Percentiles rank a stretch among this genome's conserved stretches.
These are phyloP conservation scores for Medicago arabica DNA, from an alignment of 306 rosid genomes.

Conservation along the genomic window DNA sequence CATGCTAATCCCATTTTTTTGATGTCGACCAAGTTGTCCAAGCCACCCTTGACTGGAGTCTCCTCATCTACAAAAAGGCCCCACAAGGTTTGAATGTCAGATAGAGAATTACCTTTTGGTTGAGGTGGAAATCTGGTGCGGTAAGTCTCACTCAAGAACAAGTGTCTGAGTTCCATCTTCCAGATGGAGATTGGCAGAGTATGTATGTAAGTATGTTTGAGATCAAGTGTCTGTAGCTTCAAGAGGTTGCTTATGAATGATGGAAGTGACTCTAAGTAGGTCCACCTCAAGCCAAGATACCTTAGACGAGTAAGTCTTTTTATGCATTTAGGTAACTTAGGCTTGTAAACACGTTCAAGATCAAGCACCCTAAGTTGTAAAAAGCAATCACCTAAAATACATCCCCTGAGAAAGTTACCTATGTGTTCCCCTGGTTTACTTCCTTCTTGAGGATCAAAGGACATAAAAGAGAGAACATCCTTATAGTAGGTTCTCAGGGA, in stretches of 20 bases:
- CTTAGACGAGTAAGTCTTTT: conserved; percentile 37
- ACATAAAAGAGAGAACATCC: conserved; percentile 26
- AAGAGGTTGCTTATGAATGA: conserved; percentile 35
- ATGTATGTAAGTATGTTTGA: conserved; percentile 47
- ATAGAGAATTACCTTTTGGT: background rate
- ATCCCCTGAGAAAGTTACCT: conserved; percentile 2
- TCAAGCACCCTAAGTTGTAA: conserved; percentile 42
- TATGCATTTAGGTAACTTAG: conserved; percentile 43
- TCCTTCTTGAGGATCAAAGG: conserved; percentile 46
- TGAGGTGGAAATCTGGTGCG: conserved; percentile 32
- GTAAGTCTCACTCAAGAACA: conserved; percentile 40
- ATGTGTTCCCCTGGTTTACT: conserved; percentile 43
- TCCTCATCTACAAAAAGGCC: conserved; percentile 48
- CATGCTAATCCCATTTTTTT: conserved; percentile 48
- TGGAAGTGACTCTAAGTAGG: conserved; percentile 47
- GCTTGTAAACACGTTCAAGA: conserved; percentile 50
- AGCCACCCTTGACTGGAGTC: conserved; percentile 31
- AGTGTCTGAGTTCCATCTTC: conserved; percentile 46
- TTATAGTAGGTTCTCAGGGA: background rate
- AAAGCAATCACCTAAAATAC: conserved; percentile 21
- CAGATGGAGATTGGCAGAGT: conserved; percentile 44
- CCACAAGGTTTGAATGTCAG: conserved; percentile 47
- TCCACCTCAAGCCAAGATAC: conserved; percentile 54
- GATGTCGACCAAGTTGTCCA: conserved; percentile 37
- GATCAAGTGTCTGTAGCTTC: conserved; percentile 50